Percentiles rank a stretch among this genome's conserved stretches.
phyloP scores from a whole-genome alignment of 495 filamentous ascomycete species.

The Lineolata rhizophorae region DNA sequence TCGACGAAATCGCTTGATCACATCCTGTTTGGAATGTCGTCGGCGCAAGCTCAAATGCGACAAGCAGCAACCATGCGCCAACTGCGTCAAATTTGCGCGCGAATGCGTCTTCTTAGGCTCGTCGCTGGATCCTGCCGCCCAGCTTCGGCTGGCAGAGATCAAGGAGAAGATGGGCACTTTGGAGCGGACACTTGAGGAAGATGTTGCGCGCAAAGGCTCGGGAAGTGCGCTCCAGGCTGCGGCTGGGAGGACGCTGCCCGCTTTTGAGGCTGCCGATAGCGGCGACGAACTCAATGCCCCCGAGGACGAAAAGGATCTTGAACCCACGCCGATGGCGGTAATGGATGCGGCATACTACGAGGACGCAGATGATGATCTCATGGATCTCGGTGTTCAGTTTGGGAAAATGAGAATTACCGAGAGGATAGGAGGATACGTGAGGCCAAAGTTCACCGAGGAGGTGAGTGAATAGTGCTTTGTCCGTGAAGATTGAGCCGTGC shows the following conservation, averaged over 20 bases:
- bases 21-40: constrained; percentile 48
- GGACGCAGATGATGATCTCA: constrained; percentile 33
- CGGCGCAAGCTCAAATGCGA: constrained; percentile 64
- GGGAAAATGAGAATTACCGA: constrained; percentile 54
- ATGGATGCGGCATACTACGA: constrained; percentile 43
- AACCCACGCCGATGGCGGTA: constrained; percentile 30
- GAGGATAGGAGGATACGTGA: constrained; percentile 34
- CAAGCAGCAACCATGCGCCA: constrained; percentile 48
- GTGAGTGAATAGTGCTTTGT: too few relatives aligned
- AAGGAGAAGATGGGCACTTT: constrained; percentile 48
- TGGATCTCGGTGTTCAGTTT: constrained; percentile 47
- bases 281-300: constrained; percentile 24
- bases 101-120: constrained; percentile 42
- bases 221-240: constrained; percentile 6
- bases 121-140: constrained; percentile 34
- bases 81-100: constrained; percentile 37
- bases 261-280: constrained; percentile 9
- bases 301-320: constrained; percentile 24
- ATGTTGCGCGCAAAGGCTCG: constrained; percentile 19
- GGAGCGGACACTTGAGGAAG: constrained; percentile 36
- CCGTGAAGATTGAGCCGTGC: too few relatives aligned
- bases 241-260: constrained; percentile 7
- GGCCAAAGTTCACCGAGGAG: constrained; percentile 43
- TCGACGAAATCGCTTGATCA: constrained; percentile 45
- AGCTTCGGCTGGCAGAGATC: constrained; percentile 39